Evolutionary conservation across 306 rosid genomes (phyloP).

Genomic region (Dryas octopetala): DNA sequence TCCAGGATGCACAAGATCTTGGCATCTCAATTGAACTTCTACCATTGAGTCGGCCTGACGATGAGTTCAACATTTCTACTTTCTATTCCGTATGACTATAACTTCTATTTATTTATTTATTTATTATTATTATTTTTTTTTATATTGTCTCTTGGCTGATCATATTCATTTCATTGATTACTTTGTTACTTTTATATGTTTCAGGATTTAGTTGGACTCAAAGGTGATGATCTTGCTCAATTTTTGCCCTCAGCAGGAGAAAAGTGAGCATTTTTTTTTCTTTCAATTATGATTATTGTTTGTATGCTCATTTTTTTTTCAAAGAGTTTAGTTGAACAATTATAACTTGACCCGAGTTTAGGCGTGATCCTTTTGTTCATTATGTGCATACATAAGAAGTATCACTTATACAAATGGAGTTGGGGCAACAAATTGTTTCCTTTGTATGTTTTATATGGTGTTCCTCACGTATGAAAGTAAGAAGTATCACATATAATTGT

Average conservation of each 20-base stretch:
- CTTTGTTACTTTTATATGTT: conserved; percentile 18
- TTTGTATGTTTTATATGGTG: no score
- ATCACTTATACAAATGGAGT: not conserved
- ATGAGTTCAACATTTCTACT: conserved; percentile 54
- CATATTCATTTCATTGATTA: conserved; percentile 17
- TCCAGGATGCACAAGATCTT: conserved; percentile 90
- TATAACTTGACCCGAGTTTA: no score
- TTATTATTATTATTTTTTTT: conserved; percentile 9
- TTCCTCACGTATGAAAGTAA: no score
- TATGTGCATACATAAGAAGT: not conserved
- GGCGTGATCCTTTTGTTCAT: no score
- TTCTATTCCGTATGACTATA: conserved; percentile 72
- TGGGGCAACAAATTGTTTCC: not conserved
- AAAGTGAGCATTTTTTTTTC: conserved; percentile 43
- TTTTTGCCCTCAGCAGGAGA: conserved; percentile 64
- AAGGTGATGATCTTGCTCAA: conserved; percentile 63
- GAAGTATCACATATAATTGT: no score
- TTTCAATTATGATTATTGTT: conserved; percentile 15
- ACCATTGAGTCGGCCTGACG: conserved; percentile 63
- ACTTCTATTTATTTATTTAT: conserved; percentile 11
- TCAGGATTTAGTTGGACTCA: conserved; percentile 80
- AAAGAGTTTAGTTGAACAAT: no score
- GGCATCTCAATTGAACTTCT: conserved; percentile 87
- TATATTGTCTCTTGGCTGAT: conserved; percentile 10
- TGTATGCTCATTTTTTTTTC: not conserved